phyloP scores from a whole-genome alignment of 2,329 filamentous ascomycete genomes.

The Fusarium aywerte region DNA sequence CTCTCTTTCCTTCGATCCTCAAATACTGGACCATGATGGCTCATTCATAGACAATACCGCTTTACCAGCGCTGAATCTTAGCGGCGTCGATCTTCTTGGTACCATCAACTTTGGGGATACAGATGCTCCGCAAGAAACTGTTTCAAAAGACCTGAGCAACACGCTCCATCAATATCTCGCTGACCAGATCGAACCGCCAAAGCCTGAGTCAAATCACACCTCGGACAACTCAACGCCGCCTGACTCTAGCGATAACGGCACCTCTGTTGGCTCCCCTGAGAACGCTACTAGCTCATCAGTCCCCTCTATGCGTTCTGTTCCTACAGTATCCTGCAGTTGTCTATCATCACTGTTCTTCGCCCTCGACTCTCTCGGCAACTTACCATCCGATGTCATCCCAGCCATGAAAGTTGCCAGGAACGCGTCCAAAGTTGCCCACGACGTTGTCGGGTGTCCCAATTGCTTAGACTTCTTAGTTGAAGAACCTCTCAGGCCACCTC shows the following conservation, averaged over 20 bases:
- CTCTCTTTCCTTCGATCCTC: conserved; percentile 29
- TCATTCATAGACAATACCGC: conserved; percentile 6
- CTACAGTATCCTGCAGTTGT: conserved; percentile 57
- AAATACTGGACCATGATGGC: conserved; percentile 26
- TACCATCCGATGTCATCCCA: conserved; percentile 57
- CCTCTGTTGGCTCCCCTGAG: conserved; percentile 35
- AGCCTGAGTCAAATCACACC: conserved; percentile 11
- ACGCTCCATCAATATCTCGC: conserved; percentile 45
- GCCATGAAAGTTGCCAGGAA: conserved; percentile 61
- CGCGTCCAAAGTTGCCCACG: conserved; percentile 61
- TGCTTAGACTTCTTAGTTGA: conserved; percentile 58
- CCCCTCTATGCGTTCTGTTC: conserved; percentile 41
- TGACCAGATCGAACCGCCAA: conserved; percentile 34
- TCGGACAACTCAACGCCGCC: conserved; percentile 38
- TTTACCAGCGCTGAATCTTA: conserved; percentile 34
- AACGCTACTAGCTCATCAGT: conserved; percentile 5
- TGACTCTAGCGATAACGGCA: conserved; percentile 41
- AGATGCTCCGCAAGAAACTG: conserved; percentile 39
- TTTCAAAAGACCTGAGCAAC: conserved; percentile 48
- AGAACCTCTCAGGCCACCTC: conserved; percentile 50
- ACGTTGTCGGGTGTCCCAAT: conserved; percentile 61
- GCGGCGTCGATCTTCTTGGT: conserved; percentile 47
- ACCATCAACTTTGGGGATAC: conserved; percentile 50
- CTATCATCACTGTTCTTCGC: conserved; percentile 62
- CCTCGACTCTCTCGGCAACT: conserved; percentile 60